Evolutionary conservation across 2,329 filamentous ascomycete species (phyloP).

Genomic region (Venturia oleaginea): DNA sequence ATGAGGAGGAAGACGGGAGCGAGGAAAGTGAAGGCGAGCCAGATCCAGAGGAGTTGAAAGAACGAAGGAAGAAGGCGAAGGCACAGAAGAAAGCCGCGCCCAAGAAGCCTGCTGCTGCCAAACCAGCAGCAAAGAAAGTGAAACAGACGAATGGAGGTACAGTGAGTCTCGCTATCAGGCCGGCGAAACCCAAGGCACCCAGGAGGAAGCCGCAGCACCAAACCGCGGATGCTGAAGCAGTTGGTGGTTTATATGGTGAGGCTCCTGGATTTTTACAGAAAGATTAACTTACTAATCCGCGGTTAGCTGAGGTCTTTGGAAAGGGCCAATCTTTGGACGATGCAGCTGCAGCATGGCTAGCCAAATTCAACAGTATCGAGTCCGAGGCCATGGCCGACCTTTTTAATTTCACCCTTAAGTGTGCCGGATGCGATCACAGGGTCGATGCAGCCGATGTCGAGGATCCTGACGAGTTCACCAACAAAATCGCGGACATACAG

Average conservation of each 20-base stretch:
- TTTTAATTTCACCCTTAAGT: slow-evolving; percentile 53
- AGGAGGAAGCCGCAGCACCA: slow-evolving; percentile 42
- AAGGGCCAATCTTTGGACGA: slow-evolving; percentile 45
- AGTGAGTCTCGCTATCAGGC: slow-evolving; percentile 46
- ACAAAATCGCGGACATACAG: slow-evolving; percentile 74
- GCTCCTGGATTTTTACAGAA: not conserved
- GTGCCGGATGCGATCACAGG: slow-evolving; percentile 71
- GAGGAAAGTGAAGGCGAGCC: slow-evolving; percentile 29
- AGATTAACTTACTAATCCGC: not conserved
- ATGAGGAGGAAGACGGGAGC: slow-evolving; percentile 23
- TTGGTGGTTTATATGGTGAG: slow-evolving; percentile 48
- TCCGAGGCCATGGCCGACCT: slow-evolving; percentile 47
- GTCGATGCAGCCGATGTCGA: slow-evolving; percentile 76
- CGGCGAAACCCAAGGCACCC: slow-evolving; percentile 36
- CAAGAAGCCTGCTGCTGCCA: slow-evolving; percentile 12
- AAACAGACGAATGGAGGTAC: slow-evolving; percentile 38
- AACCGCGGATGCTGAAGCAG: slow-evolving; percentile 43
- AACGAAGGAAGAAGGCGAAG: slow-evolving; percentile 22
- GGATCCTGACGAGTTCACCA: slow-evolving; percentile 78
- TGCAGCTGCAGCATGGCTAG: slow-evolving; percentile 49
- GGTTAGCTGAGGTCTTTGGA: slow-evolving; percentile 50
- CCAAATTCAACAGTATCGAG: slow-evolving; percentile 47
- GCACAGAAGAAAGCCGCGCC: not conserved
- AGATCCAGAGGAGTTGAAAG: slow-evolving; percentile 31
- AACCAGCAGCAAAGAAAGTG: slow-evolving; percentile 42